These are phyloP conservation scores for Phytophthora pinifolia DNA, from an alignment of 352 stramenopile genomes.

Conservation along the genomic window DNA sequence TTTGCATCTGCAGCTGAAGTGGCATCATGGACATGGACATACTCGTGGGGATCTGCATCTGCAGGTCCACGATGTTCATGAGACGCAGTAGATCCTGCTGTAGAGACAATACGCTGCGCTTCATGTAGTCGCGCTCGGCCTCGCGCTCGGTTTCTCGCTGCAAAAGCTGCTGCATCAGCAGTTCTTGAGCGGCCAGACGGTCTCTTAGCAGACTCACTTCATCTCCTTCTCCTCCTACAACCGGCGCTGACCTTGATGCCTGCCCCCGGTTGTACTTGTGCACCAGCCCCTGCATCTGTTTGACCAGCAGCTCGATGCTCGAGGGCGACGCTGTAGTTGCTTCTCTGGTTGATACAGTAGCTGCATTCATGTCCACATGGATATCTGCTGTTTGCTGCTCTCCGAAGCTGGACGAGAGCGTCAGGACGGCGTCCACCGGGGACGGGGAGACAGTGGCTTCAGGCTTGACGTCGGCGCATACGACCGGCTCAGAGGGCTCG, in stretches of 20 bases:
- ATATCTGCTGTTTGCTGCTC: neutral
- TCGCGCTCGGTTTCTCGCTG: conserved; percentile 37
- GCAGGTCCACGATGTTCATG: conserved; percentile 77
- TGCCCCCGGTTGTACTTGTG: conserved; percentile 34
- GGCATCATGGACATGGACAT: conserved; percentile 24
- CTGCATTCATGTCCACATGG: neutral
- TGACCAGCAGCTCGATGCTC: conserved; percentile 50
- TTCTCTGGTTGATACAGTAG: neutral
- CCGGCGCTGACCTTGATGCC: neutral
- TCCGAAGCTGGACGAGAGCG: no score
- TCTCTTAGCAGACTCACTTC: conserved; percentile 25
- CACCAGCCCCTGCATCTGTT: conserved; percentile 59
- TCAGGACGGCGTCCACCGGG: neutral
- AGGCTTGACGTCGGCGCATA: neutral
- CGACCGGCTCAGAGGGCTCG: conserved; percentile 11
- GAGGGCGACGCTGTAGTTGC: conserved; percentile 12
- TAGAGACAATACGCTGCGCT: conserved; percentile 62
- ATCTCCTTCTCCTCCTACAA: neutral
- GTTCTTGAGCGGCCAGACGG: conserved; percentile 34
- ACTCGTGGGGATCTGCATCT: conserved; percentile 66
- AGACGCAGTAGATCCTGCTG: conserved; percentile 74
- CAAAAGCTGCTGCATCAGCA: conserved; percentile 29
- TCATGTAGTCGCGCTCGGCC: conserved; percentile 51
- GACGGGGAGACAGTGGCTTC: neutral
- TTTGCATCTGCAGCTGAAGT: conserved; percentile 21